These are phyloP conservation scores for Metschnikowia gruessii DNA, from an alignment of 805 yeast species.

Conservation along the genomic window DNA sequence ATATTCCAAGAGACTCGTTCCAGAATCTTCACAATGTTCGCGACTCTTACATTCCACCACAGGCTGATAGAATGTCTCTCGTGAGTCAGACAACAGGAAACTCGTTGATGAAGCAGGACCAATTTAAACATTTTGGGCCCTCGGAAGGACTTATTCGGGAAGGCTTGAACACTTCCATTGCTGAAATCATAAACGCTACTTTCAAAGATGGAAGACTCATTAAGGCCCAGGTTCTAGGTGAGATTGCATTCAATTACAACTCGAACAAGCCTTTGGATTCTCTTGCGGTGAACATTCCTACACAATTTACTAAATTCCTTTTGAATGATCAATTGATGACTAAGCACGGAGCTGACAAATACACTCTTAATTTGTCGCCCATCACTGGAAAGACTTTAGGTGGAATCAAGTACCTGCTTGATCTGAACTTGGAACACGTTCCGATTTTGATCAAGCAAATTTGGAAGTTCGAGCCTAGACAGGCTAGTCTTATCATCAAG, in stretches of 20 bases:
- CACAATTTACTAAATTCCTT: slow-evolving; percentile 50
- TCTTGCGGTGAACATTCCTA: slow-evolving; percentile 39
- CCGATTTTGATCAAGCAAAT: slow-evolving; percentile 77
- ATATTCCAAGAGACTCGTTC: slow-evolving; percentile 28
- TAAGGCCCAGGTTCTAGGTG: slow-evolving; percentile 72
- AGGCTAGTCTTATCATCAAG: slow-evolving; percentile 80
- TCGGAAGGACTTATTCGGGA: slow-evolving; percentile 13
- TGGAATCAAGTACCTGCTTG: slow-evolving; percentile 71
- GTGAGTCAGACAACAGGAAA: slow-evolving; percentile 41
- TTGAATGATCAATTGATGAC: slow-evolving; percentile 38
- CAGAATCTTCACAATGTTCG: slow-evolving; percentile 43
- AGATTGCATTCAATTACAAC: slow-evolving; percentile 75
- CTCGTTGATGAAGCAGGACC: slow-evolving; percentile 46
- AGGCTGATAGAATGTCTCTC: slow-evolving; percentile 20
- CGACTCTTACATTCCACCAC: slow-evolving; percentile 26
- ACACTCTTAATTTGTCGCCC: slow-evolving; percentile 44
- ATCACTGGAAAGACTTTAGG: slow-evolving; percentile 69
- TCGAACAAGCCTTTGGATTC: slow-evolving; percentile 24
- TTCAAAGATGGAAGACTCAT: slow-evolving; percentile 63
- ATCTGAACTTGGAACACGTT: slow-evolving; percentile 41
- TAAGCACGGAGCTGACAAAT: slow-evolving; percentile 31
- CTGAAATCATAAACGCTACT: slow-evolving; percentile 78
- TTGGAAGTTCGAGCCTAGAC: slow-evolving; percentile 86
- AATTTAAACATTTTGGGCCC: slow-evolving; percentile 34
- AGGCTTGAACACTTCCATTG: slow-evolving; percentile 80